A percentile compares a stretch with the other conserved stretches of the same genome.
Evolutionary conservation across 1,284 basidiomycete genomes (phyloP).

Genomic region (Irpex lacteus): DNA sequence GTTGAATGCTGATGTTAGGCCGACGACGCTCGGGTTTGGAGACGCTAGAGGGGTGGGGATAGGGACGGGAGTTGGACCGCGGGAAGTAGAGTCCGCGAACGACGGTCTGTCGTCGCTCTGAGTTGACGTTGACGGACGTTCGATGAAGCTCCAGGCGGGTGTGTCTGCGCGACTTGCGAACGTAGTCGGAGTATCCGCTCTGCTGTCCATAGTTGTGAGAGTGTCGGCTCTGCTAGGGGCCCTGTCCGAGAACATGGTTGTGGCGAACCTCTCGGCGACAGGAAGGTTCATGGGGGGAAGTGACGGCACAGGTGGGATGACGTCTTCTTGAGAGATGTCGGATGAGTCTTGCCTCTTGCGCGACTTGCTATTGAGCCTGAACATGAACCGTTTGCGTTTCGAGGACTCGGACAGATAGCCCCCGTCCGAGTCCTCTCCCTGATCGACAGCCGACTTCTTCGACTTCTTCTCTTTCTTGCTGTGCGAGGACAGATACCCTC

Average conservation of each 20-base stretch:
- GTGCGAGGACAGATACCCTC: conserved; percentile 22
- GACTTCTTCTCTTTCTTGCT: conserved; percentile 19
- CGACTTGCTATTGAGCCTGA: conserved; percentile 32
- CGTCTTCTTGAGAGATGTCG: conserved; percentile 20
- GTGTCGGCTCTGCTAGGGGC: conserved; percentile 14
- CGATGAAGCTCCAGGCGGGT: conserved; percentile 1
- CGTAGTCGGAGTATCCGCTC: conserved; percentile 21
- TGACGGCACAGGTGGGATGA: conserved; percentile 34
- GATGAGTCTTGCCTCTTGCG: conserved; percentile 24
- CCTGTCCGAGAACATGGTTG: conserved; percentile 12
- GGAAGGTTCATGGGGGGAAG: conserved; percentile 37
- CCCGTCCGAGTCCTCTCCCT: conserved; percentile 38
- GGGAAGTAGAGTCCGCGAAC: background rate
- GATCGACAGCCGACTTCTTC: conserved; percentile 20
- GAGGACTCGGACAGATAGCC: conserved; percentile 35
- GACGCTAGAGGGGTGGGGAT: conserved; percentile 2
- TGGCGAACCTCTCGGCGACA: conserved; percentile 51
- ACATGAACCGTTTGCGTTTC: conserved; percentile 31
- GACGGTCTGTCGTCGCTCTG: conserved; percentile 1
- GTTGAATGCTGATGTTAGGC: conserved; percentile 26
- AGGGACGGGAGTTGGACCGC: conserved; percentile 1
- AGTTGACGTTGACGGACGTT: background rate
- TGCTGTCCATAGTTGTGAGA: conserved; percentile 6
- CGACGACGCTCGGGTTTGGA: conserved; percentile 17
- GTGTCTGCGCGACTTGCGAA: conserved; percentile 9